Conservation (phyloP, 306 rosid genomes). For the Sechiopsis laciniata region DNA sequence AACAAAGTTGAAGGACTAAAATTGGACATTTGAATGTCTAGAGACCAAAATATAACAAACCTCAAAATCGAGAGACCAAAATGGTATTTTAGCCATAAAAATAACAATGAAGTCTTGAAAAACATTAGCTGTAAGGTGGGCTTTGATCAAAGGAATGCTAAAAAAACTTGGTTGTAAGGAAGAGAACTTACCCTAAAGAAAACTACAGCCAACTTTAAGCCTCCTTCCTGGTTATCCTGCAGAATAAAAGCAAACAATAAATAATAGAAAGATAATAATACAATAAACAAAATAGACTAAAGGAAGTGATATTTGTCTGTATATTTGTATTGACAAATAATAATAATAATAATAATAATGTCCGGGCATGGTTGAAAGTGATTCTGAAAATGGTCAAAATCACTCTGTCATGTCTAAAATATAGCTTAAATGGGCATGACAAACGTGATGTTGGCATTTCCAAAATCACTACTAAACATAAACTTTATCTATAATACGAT, state of each 20-base stretch:
- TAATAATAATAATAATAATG: no score
- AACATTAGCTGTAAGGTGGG: background rate
- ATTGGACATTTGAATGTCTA: no score
- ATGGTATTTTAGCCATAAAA: no score
- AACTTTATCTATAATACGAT: no score
- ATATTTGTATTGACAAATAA: no score
- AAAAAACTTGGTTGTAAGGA: background rate
- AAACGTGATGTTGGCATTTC: background rate
- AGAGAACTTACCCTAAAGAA: constrained; percentile 29
- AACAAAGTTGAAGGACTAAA: no score
- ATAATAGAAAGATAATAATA: background rate
- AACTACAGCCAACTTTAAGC: constrained; percentile 42
- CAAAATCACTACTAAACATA: no score
- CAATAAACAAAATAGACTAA: background rate
- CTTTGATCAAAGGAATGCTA: background rate
- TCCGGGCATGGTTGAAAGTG: background rate
- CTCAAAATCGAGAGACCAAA: no score
- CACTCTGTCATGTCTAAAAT: background rate
- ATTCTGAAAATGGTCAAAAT: no score
- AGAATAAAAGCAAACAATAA: background rate
- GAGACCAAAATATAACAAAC: no score
- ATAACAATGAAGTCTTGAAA: background rate
- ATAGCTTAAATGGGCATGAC: background rate
- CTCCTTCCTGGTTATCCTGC: constrained; percentile 93
- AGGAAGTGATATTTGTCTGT: background rate